These are phyloP conservation scores for Cryptosporidium tyzzeri DNA, from an alignment of 169 alveolate species.

Conservation along the genomic window DNA sequence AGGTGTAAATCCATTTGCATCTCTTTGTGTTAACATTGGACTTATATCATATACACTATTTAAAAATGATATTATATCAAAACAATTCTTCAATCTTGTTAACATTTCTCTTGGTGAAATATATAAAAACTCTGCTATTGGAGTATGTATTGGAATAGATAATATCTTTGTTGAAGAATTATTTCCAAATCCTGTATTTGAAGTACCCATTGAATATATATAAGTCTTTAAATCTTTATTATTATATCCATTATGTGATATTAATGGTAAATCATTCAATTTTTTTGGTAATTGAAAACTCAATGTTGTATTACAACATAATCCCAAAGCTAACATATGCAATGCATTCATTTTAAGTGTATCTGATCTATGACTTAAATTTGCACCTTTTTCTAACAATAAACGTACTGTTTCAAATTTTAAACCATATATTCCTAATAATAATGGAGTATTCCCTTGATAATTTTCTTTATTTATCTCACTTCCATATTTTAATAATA, in stretches of 20 bases:
- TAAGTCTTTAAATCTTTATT: conserved; percentile 62
- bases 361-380: conserved; percentile 65
- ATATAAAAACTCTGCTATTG: conserved; percentile 53
- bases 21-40: conserved; percentile 52
- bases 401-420: conserved; percentile 79
- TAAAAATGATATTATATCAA: conserved; percentile 56
- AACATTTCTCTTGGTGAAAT: conserved; percentile 75
- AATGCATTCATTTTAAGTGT: conserved; percentile 46
- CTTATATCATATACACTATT: conserved; percentile 29
- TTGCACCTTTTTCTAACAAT: conserved; percentile 83
- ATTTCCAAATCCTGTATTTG: conserved; percentile 73
- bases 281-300: conserved; percentile 65
- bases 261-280: conserved; percentile 56
- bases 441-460: conserved; percentile 88
- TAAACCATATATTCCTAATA: conserved; percentile 86
- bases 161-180: conserved; percentile 51
- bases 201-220: conserved; percentile 70
- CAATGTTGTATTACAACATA: conserved; percentile 63
- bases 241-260: conserved; percentile 62
- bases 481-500: conserved; percentile 81
- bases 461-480: conserved; percentile 78
- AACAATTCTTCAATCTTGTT: conserved; percentile 39
- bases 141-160: conserved; percentile 73
- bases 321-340: conserved; percentile 52
- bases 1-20: conserved; percentile 57